A percentile compares a stretch with the other conserved stretches of the same genome.
Evolutionary conservation across 2,329 filamentous ascomycete genomes (phyloP).

Genomic region (Clonostachys sp.): DNA sequence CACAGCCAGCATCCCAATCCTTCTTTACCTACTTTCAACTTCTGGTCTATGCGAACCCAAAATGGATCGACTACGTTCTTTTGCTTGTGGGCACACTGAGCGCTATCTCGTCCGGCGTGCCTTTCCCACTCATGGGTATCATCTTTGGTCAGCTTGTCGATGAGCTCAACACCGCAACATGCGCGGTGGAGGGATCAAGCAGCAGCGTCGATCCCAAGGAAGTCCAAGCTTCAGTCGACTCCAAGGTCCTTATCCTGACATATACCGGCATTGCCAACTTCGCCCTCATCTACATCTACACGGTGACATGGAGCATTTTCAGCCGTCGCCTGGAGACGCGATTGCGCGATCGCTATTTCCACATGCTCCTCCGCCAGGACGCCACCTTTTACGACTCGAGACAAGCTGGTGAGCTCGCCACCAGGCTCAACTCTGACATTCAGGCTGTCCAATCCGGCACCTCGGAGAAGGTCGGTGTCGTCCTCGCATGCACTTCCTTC

Average conservation of each 20-base stretch:
- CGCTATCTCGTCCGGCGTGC: conserved; percentile 54
- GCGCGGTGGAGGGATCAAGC: conserved; percentile 23
- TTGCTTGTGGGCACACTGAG: conserved; percentile 32
- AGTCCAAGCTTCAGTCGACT: conserved; percentile 40
- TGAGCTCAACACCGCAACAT: conserved; percentile 54
- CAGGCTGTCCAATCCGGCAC: conserved; percentile 64
- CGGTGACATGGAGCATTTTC: conserved; percentile 59
- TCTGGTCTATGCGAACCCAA: conserved; percentile 38
- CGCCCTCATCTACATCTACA: conserved; percentile 58
- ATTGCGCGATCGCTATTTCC: conserved; percentile 77
- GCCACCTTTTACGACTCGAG: conserved; percentile 82
- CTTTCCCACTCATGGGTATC: conserved; percentile 60
- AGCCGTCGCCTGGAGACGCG: conserved; percentile 63
- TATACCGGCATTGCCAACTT: conserved; percentile 63
- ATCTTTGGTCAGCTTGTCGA: conserved; percentile 61
- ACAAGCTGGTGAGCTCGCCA: conserved; percentile 57
- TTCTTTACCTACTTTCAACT: conserved; percentile 36
- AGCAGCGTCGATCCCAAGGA: conserved; percentile 10
- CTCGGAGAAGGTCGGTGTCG: conserved; percentile 66
- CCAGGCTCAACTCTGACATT: conserved; percentile 61
- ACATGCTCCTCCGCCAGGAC: conserved; percentile 85
- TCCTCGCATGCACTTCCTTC: conserved; percentile 57
- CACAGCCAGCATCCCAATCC: conserved; percentile 7
- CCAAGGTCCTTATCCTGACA: conserved; percentile 56
- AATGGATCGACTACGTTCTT: conserved; percentile 34